Evolutionary conservation across 2,329 filamentous ascomycete species (phyloP).

Genomic region (Periconia macrospinosa): DNA sequence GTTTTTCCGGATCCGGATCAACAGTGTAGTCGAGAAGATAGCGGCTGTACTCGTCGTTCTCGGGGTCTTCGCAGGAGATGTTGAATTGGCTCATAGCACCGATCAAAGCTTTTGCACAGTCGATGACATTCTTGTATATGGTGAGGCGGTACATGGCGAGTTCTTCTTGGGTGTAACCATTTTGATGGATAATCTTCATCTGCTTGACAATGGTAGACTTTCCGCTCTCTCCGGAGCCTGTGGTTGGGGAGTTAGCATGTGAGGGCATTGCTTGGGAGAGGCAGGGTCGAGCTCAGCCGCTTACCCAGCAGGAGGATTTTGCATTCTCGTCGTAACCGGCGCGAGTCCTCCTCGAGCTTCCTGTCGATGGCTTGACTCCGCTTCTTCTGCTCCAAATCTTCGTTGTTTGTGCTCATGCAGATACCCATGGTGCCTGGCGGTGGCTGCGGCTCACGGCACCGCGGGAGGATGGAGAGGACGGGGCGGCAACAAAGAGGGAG

Average conservation of each 20-base stretch:
- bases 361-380: conserved; percentile 94
- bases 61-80: conserved; percentile 73
- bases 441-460: conserved; percentile 30
- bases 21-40: conserved; percentile 87
- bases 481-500: conserved; percentile 22
- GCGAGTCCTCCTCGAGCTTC: conserved; percentile 90
- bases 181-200: conserved; percentile 99
- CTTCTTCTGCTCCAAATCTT: conserved; percentile 92
- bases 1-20: conserved; percentile 84
- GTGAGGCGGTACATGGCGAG: conserved; percentile 91
- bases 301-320: conserved; percentile 94
- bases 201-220: conserved; percentile 99
- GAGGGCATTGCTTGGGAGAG: background rate
- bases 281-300: conserved; percentile 29
- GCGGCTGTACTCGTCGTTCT: conserved; percentile 73
- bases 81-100: conserved; percentile 90
- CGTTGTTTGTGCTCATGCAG: conserved; percentile 87
- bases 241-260: conserved; percentile 28
- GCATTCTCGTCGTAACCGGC: conserved; percentile 92
- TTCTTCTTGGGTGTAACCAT: conserved; percentile 94
- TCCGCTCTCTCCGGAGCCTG: conserved; percentile 96
- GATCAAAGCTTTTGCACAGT: conserved; percentile 93
- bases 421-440: conserved; percentile 71
- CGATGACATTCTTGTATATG: conserved; percentile 96
- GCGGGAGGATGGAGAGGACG: conserved; percentile 23